Evolutionary conservation across 805 yeast genomes (phyloP), one percentile per base, ranked within the genome.

Genomic region (Scheffersomyces lignosus): DNA sequence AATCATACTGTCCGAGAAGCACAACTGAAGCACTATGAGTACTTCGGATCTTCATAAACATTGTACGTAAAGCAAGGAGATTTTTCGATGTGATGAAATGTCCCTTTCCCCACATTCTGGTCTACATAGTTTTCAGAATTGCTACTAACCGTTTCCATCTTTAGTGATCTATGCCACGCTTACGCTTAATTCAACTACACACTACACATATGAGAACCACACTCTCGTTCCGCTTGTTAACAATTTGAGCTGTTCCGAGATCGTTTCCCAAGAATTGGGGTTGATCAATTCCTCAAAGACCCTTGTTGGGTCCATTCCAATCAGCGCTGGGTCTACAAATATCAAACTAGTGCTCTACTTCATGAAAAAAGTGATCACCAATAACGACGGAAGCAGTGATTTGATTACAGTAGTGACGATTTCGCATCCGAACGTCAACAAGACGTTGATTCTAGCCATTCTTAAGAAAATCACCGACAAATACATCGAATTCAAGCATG

Each of bases 151-250:
- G n/a, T n/a, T n/a, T n/a, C n/a, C n/a, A 33, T 15, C 26, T 5
- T 14, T 33, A 70, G 76, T 75, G 43, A 62, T 75, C 14, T 70
- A 66, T 45, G 70, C 76, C 15, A 70, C 79, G 3, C 59, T 75
- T 27, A 71, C 79, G 3, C 56, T 63, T 36, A 79, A 80, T 49
- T 78, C 84, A 13, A 75, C 83, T 4, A 78, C 84, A 0, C 60
- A 79, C 10, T 80, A 75, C 53, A 73, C 83, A 9, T 69, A 77
- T 44, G 83, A 79, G 46, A 77, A 77, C 49, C 55, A 59, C 30
- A 62, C 60, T 16, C 54, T 79, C 26, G 60, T 66, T 1, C 64
- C 68, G 20, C 50, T 60, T n/a, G 43, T 68, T 17, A 59, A 70
- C 28, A 70, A 66, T 34, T 57, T 78, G 33, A 77, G 77, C 45